Base-by-base conservation (phyloP, 2,329 filamentous ascomycete species). In the Cyphellophora attinorum region DNA sequence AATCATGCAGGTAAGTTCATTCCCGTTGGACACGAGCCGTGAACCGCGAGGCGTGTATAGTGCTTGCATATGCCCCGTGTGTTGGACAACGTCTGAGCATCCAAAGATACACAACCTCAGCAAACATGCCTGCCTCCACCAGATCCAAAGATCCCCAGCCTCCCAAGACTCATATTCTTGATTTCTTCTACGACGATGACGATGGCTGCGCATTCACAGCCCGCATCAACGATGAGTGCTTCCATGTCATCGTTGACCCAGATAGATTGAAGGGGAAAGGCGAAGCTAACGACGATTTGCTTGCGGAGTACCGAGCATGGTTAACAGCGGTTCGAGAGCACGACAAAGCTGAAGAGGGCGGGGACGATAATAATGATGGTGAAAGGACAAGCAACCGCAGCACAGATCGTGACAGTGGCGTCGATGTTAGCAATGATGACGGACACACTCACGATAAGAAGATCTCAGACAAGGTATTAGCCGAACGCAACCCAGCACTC, bases 171-270 rank as follows among this genome's bases (percentile, higher is more conserved):
- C 33, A 40, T 18, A 11, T 37, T 15, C 29, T 40, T n/a, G 27
- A 40, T 28, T 40, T 40, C 33, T 36, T 32, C n/a, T 40, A 33
- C 18, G 37, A 40, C 19, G 28, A 37, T 6, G 10, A 29, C 8
- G 33, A 40, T 14, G 12, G 15, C 11, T 36, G 25, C 14, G 37
- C 33, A 4, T 27, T 40, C 6, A 40, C 37, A 18, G 29, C 19
- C 3, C 29, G 35, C 3, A 32, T 40, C 13, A 40, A 40, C 17
- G 29, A 28, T 15, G 19, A 31, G 11, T 29, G 37, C 14, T 36
- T 40, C 23, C 37, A 40, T 25, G 28, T 40, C 15, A 33, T 28
- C 12, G 33, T 32, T 13, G 34, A 40, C 33, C 27, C 37, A 13
- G 23, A 27, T 13, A 25, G 29, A n/a, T 19, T 38, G 19, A 38